Percentiles rank a stretch among this genome's conserved stretches.
Conservation (phyloP, 2,329 filamentous ascomycete genomes). For the Penicillium sp. region DNA sequence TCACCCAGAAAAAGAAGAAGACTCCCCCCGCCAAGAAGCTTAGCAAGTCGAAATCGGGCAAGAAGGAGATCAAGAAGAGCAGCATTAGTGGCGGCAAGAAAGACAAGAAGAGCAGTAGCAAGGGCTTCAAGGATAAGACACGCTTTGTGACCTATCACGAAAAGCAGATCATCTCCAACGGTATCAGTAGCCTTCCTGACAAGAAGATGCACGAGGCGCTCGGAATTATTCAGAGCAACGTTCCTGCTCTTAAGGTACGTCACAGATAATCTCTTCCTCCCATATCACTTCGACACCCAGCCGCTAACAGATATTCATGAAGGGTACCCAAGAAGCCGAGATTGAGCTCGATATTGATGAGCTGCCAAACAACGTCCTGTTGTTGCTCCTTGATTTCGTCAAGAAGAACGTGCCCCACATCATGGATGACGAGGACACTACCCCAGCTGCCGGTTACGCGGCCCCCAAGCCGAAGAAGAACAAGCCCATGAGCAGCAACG, state of each 20-base stretch:
- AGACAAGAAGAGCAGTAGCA: conserved; percentile 45
- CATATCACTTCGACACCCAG: background rate
- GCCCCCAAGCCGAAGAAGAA: conserved; percentile 51
- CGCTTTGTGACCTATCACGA: conserved; percentile 72
- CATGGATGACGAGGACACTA: conserved; percentile 43
- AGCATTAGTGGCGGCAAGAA: conserved; percentile 47
- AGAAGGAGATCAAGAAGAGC: conserved; percentile 45
- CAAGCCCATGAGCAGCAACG: conserved; percentile 53
- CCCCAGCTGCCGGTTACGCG: conserved; percentile 33
- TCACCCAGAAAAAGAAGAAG: conserved; percentile 61
- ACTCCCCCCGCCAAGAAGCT: conserved; percentile 47
- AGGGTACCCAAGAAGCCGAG: conserved; percentile 48
- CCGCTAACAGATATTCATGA: conserved; percentile 9
- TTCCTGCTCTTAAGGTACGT: conserved; percentile 66
- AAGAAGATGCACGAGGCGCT: conserved; percentile 78
- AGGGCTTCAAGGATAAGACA: conserved; percentile 51
- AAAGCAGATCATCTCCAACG: conserved; percentile 86
- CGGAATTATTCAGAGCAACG: conserved; percentile 82
- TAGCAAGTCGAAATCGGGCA: conserved; percentile 29
- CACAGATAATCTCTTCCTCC: background rate
- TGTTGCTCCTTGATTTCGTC: conserved; percentile 48
- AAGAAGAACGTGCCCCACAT: conserved; percentile 48
- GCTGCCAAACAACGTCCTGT: conserved; percentile 47
- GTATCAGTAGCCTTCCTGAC: conserved; percentile 77
- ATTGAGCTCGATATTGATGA: conserved; percentile 52